phyloP scores from a whole-genome alignment of 306 rosid species.

The Macrotyloma uniflorum region DNA sequence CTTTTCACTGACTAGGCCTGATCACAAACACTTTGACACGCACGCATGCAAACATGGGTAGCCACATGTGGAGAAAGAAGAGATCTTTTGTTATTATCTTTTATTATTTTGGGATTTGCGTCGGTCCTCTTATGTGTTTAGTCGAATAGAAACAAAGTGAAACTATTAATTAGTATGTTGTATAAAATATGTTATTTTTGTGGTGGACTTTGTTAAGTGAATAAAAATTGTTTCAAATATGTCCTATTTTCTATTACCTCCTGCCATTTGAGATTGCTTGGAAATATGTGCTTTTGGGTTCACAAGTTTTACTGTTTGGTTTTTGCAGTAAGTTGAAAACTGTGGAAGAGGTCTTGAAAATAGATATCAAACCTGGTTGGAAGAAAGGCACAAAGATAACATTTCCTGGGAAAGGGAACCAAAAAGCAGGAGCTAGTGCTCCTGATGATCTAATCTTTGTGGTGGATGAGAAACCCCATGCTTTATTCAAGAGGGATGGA shows the following conservation, averaged over 20 bases:
- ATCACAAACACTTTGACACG: slow-evolving; percentile 1
- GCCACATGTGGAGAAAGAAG: slow-evolving; percentile 30
- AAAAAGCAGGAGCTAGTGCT: slow-evolving; percentile 50
- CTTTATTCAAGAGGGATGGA: slow-evolving; percentile 63
- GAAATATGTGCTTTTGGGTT: slow-evolving; percentile 12
- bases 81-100: not conserved
- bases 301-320: not conserved
- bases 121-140: not conserved
- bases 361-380: slow-evolving; percentile 82
- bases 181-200: slow-evolving; percentile 2
- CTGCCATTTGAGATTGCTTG: not conserved
- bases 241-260: not conserved
- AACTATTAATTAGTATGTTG: not conserved
- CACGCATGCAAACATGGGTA: slow-evolving; percentile 11
- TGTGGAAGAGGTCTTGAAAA: slow-evolving; percentile 63
- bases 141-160: not conserved
- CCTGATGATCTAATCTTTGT: slow-evolving; percentile 70
- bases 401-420: slow-evolving; percentile 79
- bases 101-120: slow-evolving; percentile 5
- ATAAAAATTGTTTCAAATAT: not conserved
- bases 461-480: slow-evolving; percentile 71
- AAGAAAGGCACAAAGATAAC: slow-evolving; percentile 84
- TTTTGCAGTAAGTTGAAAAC: slow-evolving; percentile 54
- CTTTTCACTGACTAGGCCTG: slow-evolving; percentile 9
- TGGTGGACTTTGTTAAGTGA: not conserved